Conservation (phyloP, 225 moss, liverwort and hornwort species). For the Lunularia cruciata region DNA sequence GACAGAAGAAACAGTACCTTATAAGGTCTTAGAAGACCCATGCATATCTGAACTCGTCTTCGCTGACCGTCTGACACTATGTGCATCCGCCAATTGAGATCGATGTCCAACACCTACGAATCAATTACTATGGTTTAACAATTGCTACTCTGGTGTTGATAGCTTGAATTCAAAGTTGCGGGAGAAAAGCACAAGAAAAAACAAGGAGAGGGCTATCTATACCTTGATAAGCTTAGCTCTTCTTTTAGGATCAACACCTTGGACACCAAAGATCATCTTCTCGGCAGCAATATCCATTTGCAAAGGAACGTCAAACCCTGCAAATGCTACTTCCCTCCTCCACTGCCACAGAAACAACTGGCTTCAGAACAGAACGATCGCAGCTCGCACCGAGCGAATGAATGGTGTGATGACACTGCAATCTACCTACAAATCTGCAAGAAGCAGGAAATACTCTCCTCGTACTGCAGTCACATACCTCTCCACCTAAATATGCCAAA, state of each 20-base stretch:
- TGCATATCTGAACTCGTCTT: constrained; percentile 91
- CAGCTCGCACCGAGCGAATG: background rate
- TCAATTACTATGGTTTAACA: no score
- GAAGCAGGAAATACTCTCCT: background rate
- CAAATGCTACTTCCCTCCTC: constrained; percentile 56
- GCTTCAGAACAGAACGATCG: background rate
- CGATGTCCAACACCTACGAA: constrained; percentile 78
- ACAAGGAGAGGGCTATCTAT: background rate
- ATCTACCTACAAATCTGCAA: background rate
- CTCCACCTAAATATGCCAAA: constrained; percentile 89
- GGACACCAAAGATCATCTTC: constrained; percentile 97
- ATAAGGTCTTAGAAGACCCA: constrained; percentile 87
- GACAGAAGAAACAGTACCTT: no score
- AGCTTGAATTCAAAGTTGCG: no score
- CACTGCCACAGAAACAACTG: constrained; percentile 35
- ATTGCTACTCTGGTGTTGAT: no score
- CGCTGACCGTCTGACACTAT: constrained; percentile 97
- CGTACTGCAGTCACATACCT: constrained; percentile 44
- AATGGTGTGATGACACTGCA: no score
- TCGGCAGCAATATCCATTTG: constrained; percentile 93
- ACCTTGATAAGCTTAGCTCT: constrained; percentile 70
- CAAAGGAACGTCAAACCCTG: constrained; percentile 78
- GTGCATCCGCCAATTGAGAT: constrained; percentile 98
- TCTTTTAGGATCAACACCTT: constrained; percentile 71
- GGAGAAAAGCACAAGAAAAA: background rate